Base-by-base conservation (phyloP, 1,284 basidiomycete species). In the Mycena sp. region DNA sequence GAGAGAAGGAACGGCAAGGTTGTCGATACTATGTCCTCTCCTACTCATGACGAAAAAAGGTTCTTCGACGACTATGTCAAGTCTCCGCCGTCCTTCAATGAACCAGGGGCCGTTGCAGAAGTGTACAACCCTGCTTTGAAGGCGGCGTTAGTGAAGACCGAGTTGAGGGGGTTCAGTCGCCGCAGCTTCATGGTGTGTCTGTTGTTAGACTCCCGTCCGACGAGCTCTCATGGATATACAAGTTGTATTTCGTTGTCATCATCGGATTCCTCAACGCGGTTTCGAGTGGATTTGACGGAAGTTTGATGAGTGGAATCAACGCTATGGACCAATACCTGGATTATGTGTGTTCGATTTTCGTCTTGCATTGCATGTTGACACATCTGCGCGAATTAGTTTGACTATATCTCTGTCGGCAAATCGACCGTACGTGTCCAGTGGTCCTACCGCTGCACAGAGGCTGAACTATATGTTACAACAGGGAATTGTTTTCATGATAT, bases 171-270 rank as follows among this genome's bases (percentile, higher is more conserved):
- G 26, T 68, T 69, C 62, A 72, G 70, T 53, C 53, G 60, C 28
- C 64, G 71, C n/a, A 69, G 67, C 38, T 70, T 74, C 29, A 69
- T 70, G 68, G 72, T 73, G 38, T 12, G 61, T 57, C 7, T 35
- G 32, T 41, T 17, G 7, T 44, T 26, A 28, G n/a, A 16, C 10
- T 19, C 11, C 16, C n/a, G 40, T 12, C 19, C 16, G 30, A 10
- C 19, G 14, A 32, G 41, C 19, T 19, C 30, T 64, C 14, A 46
- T 32, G 43, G 25, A 28, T 4, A 23, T 30, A 2, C 21, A 32
- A 73, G 72, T 61, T 74, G 43, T 74, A 74, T 55, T 71, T 74
- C 49, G 63, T 74, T 35, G 72, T 74, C 28, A 71, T 74, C 61
- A 67, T 74, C 40, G 73, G 73, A 11, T 74, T 71, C 48, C 57